phyloP scores from a whole-genome alignment of 73 alveolate species.

The Stentor coeruleus region DNA sequence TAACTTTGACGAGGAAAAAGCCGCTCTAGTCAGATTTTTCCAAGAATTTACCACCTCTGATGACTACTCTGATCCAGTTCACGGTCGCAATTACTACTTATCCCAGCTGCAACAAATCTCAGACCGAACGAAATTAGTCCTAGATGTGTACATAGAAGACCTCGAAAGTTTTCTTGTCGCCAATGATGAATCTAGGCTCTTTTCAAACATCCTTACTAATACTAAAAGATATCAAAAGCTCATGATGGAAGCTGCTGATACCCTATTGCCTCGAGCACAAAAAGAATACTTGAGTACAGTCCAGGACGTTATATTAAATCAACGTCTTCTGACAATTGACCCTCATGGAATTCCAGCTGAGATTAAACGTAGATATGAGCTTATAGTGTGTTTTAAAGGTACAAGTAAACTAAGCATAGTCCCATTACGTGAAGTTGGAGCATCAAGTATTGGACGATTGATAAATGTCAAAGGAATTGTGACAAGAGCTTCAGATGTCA shows the following conservation, averaged over 20 bases:
- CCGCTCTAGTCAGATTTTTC: not conserved
- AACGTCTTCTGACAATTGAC: constrained; percentile 9
- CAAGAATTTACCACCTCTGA: not conserved
- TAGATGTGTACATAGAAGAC: constrained; percentile 70
- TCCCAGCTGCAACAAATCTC: constrained; percentile 58
- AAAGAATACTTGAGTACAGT: constrained; percentile 27
- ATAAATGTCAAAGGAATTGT: constrained; percentile 88
- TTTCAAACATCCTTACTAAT: constrained; percentile 68
- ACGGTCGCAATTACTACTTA: not conserved
- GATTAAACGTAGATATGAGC: constrained; percentile 69
- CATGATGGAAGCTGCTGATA: constrained; percentile 70
- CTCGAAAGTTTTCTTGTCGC: constrained; percentile 59
- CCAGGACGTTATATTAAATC: constrained; percentile 31
- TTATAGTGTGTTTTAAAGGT: constrained; percentile 50
- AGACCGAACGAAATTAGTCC: constrained; percentile 47
- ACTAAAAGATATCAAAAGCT: constrained; percentile 71
- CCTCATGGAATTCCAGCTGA: constrained; percentile 65
- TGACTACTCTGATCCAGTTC: not conserved
- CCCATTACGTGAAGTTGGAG: constrained; percentile 76
- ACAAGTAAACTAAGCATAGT: constrained; percentile 46
- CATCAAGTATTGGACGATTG: constrained; percentile 76
- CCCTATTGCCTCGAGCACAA: constrained; percentile 60
- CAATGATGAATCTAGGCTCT: constrained; percentile 49
- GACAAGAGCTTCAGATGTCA: constrained; percentile 88
- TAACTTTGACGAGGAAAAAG: not conserved